Base-by-base conservation (phyloP, 164 flowering plant species). In the Euptelea pleiosperma region DNA sequence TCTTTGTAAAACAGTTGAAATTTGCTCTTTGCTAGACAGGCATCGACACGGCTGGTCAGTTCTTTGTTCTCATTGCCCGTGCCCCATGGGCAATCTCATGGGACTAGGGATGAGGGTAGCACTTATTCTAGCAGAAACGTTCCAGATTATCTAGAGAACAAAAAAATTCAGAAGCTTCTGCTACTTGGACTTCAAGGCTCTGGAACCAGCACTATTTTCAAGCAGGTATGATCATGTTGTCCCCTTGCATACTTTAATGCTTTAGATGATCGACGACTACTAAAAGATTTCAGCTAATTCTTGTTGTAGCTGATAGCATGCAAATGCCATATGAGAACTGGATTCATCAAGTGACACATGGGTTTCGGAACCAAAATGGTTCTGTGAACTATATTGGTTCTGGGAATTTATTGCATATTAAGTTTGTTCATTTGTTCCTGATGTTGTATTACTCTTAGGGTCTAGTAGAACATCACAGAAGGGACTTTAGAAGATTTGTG, bases 171-270 rank as follows among this genome's bases (percentile, higher is more conserved):
- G 66, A 87, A 84, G 73, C 91, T 90, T 70, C 85, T 90, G 30
- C 79, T 90, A 31, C 81, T 90, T 60, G 97, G 97, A 22, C 78
- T 74, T 64, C 77, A 73, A 54, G 90, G 91, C 47, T 81, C 93
- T 63, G 97, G 97, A 67, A 90, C 93, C 52, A 87, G 97, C 74
- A 90, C 97, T 24, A 86, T 90, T 46, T 87, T 84, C 66, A 90
- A 90, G 81, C 97, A 90, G 93, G 97, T 87, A 63, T 18, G 19
- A 36, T 30, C 30, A 36, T 61, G 14, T 44, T 60, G 3, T 30
- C 43, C n/a, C 46, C 19, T 6, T 10, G 8, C 22, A 42, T 18
- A n/a, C n/a, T n/a, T 8, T 16, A 55, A 25, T 55, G 31, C 33
- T 24, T 25, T 34, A n/a, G 25, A 35, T 52, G 8, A 6, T 7